These are phyloP conservation scores for Phytophthora crassamura DNA, from an alignment of 352 stramenopile species.

Conservation along the genomic window DNA sequence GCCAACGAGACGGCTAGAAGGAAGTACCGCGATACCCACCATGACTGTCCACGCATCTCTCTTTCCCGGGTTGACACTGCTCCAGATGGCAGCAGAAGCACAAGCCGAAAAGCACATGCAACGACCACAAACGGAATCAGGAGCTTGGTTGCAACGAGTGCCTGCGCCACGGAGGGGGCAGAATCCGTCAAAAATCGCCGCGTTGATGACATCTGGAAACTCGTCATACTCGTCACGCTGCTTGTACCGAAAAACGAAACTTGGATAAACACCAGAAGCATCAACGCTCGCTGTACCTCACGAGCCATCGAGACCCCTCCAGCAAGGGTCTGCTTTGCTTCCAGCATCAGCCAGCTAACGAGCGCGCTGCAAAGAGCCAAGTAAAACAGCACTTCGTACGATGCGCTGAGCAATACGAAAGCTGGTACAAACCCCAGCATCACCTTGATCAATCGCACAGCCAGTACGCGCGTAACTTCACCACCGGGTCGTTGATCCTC, in stretches of 20 bases:
- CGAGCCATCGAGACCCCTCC: conserved; percentile 3
- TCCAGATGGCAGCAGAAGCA: conserved; percentile 42
- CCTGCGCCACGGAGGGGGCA: conserved; percentile 62
- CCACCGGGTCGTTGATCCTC: conserved; percentile 17
- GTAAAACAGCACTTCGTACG: conserved; percentile 84
- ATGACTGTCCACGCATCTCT: conserved; percentile 10
- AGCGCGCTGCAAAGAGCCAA: conserved; percentile 54
- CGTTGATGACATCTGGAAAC: conserved; percentile 78
- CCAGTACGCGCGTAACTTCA: conserved; percentile 3
- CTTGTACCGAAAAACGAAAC: conserved; percentile 86
- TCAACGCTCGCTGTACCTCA: conserved; percentile 67
- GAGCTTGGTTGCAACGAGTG: conserved; percentile 76
- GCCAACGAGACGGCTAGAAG: conserved; percentile 66
- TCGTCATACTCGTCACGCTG: conserved; percentile 85
- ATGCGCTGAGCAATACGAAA: conserved; percentile 74
- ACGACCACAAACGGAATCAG: conserved; percentile 79
- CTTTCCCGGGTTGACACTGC: conserved; percentile 11
- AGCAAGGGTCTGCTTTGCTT: conserved; percentile 28
- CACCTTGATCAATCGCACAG: conserved; percentile 52
- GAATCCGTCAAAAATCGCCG: conserved; percentile 80
- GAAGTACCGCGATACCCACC: conserved; percentile 50
- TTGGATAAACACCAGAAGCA: conserved; percentile 78
- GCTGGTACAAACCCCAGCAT: conserved; percentile 59
- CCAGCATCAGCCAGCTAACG: conserved; percentile 63
- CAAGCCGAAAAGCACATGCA: conserved; percentile 64